Evolutionary conservation across 148 eudicot genomes (phyloP), one percentile per base, ranked within the genome.

Genomic region (Chenopodium quinoa): DNA sequence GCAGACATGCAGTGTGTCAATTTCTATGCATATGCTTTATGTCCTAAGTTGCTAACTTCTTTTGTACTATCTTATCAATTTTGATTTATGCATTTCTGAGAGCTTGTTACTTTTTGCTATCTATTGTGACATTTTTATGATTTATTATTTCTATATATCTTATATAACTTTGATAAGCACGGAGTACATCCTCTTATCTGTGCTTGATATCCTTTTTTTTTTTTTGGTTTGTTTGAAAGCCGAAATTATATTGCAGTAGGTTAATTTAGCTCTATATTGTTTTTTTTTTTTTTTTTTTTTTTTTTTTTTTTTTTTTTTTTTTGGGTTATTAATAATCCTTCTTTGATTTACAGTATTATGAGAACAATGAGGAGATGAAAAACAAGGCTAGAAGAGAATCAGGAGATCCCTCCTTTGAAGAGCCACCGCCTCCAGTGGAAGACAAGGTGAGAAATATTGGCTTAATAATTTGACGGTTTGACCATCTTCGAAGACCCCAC

Each of bases 281-380:
- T 62, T 68, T 0, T 13, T 14, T 23, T 68, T 0, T 13, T 14
- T 34, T 19, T 23, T 68, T 0, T 13, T 14, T 34, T 19, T 23
- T 68, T 0, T 13, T 14, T 62, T 68, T 0, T 13, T 14, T 14
- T 62, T 68, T 0, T 13, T 14, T 23, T 68, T 0, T 13, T 14
- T 34, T 19, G 76, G 31, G 19, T 11, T 11, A 7, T 19, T 74
- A 14, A 74, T 16, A 22, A 8, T 40, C 25, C 4, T 72, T 44
- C 44, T 85, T 50, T 82, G 40, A 76, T 31, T 77, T 75, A 73
- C 89, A 96, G 99, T 83, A 92, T 62, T 85, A 87, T 44, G 95
- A 92, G 83, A 88, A 86, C 80, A 91, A 89, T 71, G 99, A 96
- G 84, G 93, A 88, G 72, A 80, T 84, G 86, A 93, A 73, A 82